Evolutionary conservation across 495 filamentous ascomycete genomes (phyloP).

Genomic region (Podospora fimiseda): DNA sequence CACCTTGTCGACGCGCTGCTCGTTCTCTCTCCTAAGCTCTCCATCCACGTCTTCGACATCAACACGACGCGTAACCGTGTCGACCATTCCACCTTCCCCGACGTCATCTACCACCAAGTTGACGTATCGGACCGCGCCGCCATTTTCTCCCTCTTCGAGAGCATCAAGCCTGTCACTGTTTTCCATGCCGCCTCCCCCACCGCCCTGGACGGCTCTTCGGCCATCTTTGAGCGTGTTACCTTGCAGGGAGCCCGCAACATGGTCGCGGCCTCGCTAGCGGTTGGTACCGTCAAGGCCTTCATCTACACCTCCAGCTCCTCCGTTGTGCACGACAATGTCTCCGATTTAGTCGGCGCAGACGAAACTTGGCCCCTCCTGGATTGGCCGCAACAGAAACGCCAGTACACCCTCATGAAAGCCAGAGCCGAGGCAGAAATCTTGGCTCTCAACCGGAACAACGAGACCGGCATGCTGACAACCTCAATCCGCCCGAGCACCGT

Average conservation of each 20-base stretch:
- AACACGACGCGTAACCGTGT: conserved; percentile 21
- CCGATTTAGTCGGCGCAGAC: conserved; percentile 21
- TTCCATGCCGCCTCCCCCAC: conserved; percentile 26
- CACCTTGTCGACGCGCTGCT: conserved; percentile 46
- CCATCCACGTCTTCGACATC: conserved; percentile 25
- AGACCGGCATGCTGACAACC: conserved; percentile 21
- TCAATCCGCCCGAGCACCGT: conserved; percentile 17
- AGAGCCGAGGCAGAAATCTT: conserved; percentile 25
- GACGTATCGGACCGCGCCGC: conserved; percentile 16
- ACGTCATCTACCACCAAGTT: conserved; percentile 19
- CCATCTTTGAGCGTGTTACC: conserved; percentile 32
- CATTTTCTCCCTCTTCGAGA: conserved; percentile 13
- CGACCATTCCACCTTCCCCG: conserved; percentile 2
- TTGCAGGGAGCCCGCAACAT: conserved; percentile 40
- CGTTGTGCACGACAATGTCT: conserved; percentile 27
- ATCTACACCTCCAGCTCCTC: conserved; percentile 36
- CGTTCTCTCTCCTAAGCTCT: conserved; percentile 19
- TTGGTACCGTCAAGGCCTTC: conserved; percentile 31
- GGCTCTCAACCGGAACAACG: conserved; percentile 20
- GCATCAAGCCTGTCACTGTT: conserved; percentile 17
- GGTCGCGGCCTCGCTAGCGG: conserved; percentile 22
- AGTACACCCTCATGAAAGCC: conserved; percentile 29
- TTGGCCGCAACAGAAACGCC: conserved; percentile 16
- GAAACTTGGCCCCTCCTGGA: conserved; percentile 24
- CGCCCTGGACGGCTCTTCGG: not conserved